Percentiles rank a stretch among this genome's conserved stretches.
Conservation (phyloP, 2,329 filamentous ascomycete species). For the Neurospora sp. region DNA sequence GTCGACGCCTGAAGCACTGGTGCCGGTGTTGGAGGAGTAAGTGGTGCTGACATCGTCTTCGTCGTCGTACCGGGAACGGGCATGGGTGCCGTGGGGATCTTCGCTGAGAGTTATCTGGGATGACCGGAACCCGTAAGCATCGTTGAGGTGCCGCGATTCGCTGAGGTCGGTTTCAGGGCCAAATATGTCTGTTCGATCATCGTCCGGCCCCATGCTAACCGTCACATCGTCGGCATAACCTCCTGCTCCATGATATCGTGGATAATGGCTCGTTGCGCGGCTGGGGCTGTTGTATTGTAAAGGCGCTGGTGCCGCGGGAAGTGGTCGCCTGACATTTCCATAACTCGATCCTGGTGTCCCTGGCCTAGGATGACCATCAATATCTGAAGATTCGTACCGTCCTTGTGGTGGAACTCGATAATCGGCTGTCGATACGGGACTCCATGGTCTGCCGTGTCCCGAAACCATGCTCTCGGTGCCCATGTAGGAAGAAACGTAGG, state of each 20-base stretch:
- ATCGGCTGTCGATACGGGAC: not conserved
- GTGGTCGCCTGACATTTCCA: conserved; percentile 74
- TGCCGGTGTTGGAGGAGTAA: not conserved
- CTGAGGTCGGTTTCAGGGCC: conserved; percentile 46
- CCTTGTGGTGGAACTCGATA: not conserved
- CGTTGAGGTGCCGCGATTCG: conserved; percentile 44
- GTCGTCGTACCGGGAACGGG: conserved; percentile 20
- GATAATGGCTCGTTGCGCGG: not conserved
- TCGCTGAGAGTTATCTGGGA: conserved; percentile 49
- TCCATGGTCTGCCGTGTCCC: not conserved
- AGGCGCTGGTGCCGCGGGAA: conserved; percentile 84
- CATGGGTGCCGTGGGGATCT: conserved; percentile 21
- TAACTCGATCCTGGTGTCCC: conserved; percentile 78
- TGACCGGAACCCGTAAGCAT: conserved; percentile 47
- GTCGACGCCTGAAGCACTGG: conserved; percentile 11
- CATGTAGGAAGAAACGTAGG: conserved; percentile 49
- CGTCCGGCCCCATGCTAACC: conserved; percentile 55
- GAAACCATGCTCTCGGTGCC: conserved; percentile 32
- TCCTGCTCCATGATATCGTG: not conserved
- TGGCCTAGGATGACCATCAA: conserved; percentile 83
- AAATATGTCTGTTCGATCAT: conserved; percentile 64
- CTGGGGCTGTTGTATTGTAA: conserved; percentile 15
- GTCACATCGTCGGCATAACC: conserved; percentile 57
- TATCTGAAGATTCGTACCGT: conserved; percentile 75
- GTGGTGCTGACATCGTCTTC: conserved; percentile 7